phyloP scores from a whole-genome alignment of 1,284 basidiomycete species.

The Pseudozyma hubeiensis region DNA sequence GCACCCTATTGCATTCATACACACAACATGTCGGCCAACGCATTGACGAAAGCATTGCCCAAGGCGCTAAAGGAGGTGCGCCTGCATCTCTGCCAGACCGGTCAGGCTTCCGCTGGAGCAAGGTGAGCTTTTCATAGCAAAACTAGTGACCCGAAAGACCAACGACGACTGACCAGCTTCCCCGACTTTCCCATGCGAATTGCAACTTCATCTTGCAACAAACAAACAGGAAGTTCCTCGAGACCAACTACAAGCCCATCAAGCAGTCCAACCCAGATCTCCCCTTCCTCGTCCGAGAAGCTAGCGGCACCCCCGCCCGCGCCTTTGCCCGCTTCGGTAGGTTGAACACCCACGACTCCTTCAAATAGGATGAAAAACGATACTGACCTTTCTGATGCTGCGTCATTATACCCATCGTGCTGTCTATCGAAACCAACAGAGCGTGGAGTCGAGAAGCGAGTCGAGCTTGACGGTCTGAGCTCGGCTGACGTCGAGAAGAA shows the following conservation, averaged over 20 bases:
- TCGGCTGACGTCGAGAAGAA: conserved; percentile 64
- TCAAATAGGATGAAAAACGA: too few species aligned
- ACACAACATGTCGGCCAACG: conserved; percentile 57
- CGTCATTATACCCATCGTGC: too few species aligned
- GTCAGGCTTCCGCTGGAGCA: conserved; percentile 61
- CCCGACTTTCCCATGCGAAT: too few species aligned
- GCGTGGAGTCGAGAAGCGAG: conserved; percentile 63
- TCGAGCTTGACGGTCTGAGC: conserved; percentile 63
- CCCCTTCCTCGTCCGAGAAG: conserved; percentile 67
- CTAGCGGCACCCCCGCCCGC: conserved; percentile 62
- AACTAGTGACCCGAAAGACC: not conserved
- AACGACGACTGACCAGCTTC: conserved; percentile 4
- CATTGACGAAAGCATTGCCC: conserved; percentile 60
- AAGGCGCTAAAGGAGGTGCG: conserved; percentile 66
- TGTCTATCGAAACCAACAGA: too few species aligned
- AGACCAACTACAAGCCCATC: conserved; percentile 62
- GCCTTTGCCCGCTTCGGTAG: conserved; percentile 66
- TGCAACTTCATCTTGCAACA: too few species aligned
- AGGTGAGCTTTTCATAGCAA: conserved; percentile 52
- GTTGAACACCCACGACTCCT: too few species aligned
- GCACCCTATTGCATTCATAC: not conserved
- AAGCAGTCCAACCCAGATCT: conserved; percentile 66
- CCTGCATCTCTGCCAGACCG: conserved; percentile 66
- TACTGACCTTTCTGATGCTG: not conserved
- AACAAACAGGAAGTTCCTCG: conserved; percentile 60